Evolutionary conservation across 2,329 filamentous ascomycete genomes (phyloP), one percentile per base, ranked within the genome.

Genomic region (Colletotrichum cordylinicola): DNA sequence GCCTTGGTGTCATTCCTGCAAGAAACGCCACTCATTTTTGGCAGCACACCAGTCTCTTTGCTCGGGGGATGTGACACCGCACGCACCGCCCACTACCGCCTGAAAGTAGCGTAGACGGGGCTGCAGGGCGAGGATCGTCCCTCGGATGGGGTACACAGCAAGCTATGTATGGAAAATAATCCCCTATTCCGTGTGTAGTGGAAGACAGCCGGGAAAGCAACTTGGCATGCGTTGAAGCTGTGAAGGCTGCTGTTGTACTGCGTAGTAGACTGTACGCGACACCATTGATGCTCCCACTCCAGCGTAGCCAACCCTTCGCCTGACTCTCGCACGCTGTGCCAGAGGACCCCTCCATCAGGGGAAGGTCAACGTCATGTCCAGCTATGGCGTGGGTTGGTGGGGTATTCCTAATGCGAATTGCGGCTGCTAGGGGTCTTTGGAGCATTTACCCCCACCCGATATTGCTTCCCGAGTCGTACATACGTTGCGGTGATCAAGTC

Each of bases 201-300:
- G 29, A 8, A 21, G 16, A 29, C 31, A 60, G 35, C 33, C 35
- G 33, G 64, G 43, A 37, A 33, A 56, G 39, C 58, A 8, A 15
- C 67, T 64, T 67, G 72, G 72, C 65, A 48, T 65, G 65, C 62
- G 67, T 43, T 55, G 67, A 68, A 48, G 67, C 43, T 31, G 62
- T 56, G 31, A 61, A n/a, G 21, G 27, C 52, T 18, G 24, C 24
- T 27, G 24, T 27, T 27, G 39, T 56, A n/a, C n/a, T n/a, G n/a
- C n/a, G n/a, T n/a, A n/a, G n/a, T n/a, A n/a, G 56, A 58, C 29
- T 61, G 73, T 72, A 77, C 72, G 75, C 75, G 72, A 76, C 75
- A 76, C 72, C 43, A 29, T 27, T 48, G 55, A 61, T 27, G 37
- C 70, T 55, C 18, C 39, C 31, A 33, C n/a, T 56, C 43, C 61